Conservation (phyloP, 805 yeast genomes). For the Henningerozyma blattae region DNA sequence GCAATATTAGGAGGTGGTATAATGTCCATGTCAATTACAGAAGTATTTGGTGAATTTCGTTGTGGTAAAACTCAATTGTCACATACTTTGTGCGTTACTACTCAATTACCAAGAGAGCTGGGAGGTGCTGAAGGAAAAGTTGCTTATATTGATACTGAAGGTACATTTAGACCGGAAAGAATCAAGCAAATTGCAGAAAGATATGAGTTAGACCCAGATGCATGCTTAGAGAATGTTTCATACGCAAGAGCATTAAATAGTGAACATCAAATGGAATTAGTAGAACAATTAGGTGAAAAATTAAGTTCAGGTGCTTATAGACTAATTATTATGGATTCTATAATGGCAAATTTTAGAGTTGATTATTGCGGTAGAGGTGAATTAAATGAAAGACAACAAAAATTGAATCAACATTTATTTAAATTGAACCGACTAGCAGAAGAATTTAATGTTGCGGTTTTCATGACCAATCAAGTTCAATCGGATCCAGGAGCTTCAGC, state of each 20-base stretch:
- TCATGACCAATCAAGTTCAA: constrained; percentile 68
- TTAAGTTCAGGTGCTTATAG: constrained; percentile 57
- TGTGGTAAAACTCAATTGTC: constrained; percentile 78
- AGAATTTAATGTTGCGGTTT: constrained; percentile 67
- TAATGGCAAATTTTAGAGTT: constrained; percentile 69
- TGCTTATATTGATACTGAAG: constrained; percentile 70
- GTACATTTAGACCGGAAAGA: constrained; percentile 68
- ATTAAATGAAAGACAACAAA: constrained; percentile 64
- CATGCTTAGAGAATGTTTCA: constrained; percentile 57
- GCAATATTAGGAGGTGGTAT: constrained; percentile 64
- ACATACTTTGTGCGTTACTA: constrained; percentile 65
- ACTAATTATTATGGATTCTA: constrained; percentile 53
- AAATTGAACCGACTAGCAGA: constrained; percentile 52
- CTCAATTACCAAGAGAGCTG: constrained; percentile 55
- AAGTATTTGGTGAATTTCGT: constrained; percentile 70
- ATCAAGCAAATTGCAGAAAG: constrained; percentile 53
- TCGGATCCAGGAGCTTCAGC: constrained; percentile 80
- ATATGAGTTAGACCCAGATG: constrained; percentile 57
- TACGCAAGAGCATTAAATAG: constrained; percentile 69
- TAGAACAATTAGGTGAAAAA: constrained; percentile 54
- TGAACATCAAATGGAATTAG: constrained; percentile 66
- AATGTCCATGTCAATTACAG: constrained; percentile 66
- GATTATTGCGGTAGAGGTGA: constrained; percentile 75
- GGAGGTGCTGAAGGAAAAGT: constrained; percentile 81
- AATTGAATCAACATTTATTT: constrained; percentile 45